These are phyloP conservation scores for Myxozyma sirexii DNA, from an alignment of 805 yeast genomes.

Conservation along the genomic window DNA sequence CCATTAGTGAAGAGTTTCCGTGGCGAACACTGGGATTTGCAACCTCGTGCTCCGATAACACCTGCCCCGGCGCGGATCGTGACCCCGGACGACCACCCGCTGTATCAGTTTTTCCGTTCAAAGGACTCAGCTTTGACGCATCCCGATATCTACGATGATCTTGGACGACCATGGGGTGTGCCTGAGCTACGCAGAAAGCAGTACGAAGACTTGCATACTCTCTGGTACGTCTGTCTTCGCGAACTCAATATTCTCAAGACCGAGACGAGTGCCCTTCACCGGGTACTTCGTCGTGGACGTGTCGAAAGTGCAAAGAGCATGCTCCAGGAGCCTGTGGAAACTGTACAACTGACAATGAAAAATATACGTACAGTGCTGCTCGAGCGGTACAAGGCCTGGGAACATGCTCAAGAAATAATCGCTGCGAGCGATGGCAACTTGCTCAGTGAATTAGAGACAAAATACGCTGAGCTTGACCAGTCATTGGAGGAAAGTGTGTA, in stretches of 20 bases:
- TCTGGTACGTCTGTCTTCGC: constrained; percentile 86
- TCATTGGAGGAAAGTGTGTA: not conserved
- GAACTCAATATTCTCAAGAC: constrained; percentile 80
- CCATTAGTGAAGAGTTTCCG: constrained; percentile 16
- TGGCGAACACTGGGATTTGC: constrained; percentile 27
- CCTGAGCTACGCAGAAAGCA: constrained; percentile 88
- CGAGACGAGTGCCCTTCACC: constrained; percentile 64
- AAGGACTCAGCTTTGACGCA: constrained; percentile 56
- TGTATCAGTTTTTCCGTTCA: constrained; percentile 84
- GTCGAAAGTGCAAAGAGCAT: constrained; percentile 45
- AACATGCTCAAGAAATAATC: constrained; percentile 48
- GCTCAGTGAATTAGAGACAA: not conserved
- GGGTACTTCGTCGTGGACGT: constrained; percentile 35
- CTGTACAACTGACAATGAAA: constrained; percentile 49
- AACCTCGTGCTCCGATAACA: constrained; percentile 64
- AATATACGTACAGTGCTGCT: constrained; percentile 82
- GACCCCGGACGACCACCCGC: constrained; percentile 73
- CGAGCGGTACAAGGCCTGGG: constrained; percentile 77
- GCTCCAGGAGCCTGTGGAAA: constrained; percentile 37
- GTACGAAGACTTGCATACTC: constrained; percentile 85
- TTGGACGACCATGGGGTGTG: constrained; percentile 79
- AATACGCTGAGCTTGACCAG: not conserved
- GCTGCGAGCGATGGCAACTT: not conserved
- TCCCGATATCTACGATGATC: constrained; percentile 50
- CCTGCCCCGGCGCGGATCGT: constrained; percentile 83